Evolutionary conservation across 2,329 filamentous ascomycete species (phyloP), one percentile per base, ranked within the genome.

Genomic region (Aspergillus bombycis): DNA sequence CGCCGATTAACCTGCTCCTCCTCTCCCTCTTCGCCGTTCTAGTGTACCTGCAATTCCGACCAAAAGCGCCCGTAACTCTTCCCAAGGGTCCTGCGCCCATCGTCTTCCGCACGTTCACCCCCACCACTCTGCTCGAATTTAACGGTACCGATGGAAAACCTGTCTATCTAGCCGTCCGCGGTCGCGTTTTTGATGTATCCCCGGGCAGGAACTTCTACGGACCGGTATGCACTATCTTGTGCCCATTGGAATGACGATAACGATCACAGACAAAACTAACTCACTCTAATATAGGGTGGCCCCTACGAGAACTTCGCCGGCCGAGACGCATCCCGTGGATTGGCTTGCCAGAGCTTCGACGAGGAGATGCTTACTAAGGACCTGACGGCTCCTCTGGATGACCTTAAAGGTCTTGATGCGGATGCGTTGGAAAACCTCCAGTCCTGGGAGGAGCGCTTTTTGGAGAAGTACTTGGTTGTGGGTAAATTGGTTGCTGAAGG

Each of bases 281-380:
- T 26, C 43, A 11, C 58, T 21, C 21, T 50, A 23, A 23, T 61
- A n/a, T 28, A 80, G 79, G 94, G 93, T 14, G 94, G 94, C 0
- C 93, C 94, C 2, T 99, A 99, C 78, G 89, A 90, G 78, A 98
- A 98, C 82, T 99, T 99, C 75, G 95, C 95, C 0, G 95, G 95
- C 0, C 85, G 94, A 45, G 95, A 99, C 79, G 95, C 95, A 23
- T 93, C 88, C 68, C 86, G 94, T 58, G 95, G 95, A 1, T 81
- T 99, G 64, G 94, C 95, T 1, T 92, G 88, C 78, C 92, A 94
- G 63, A 96, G 92, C 81, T 98, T 99, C 78, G 95, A 97, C 76
- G 88, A 92, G 83, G 91, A 94, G 8, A 96, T 98, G 93, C 81
- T 98, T 80, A 98, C 95, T 21, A 88, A 94, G 83, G 91, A 97